phyloP scores from a whole-genome alignment of 345 rosid genomes.

The Orychophragmus violaceus region DNA sequence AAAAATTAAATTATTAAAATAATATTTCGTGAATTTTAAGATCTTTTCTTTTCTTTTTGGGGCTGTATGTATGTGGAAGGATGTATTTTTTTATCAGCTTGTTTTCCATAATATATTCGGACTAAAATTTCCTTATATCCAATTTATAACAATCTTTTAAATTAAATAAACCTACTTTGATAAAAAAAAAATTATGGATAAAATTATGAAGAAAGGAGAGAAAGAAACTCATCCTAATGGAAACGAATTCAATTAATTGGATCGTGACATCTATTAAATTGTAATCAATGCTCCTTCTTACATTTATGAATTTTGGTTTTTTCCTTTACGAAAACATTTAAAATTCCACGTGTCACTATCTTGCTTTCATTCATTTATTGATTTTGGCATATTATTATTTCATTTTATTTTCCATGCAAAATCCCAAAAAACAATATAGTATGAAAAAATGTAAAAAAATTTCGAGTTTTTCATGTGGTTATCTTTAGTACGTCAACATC shows the following conservation, averaged over 20 bases:
- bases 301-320: slow-evolving; percentile 23
- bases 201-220: no score
- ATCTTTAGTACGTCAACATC: no score
- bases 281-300: slow-evolving; percentile 27
- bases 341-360: slow-evolving; percentile 13
- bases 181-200: no score
- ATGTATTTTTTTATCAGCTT: no score
- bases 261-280: slow-evolving; percentile 31
- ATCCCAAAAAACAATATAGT: background rate
- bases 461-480: background rate
- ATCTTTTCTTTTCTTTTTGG: no score
- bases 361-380: slow-evolving; percentile 15
- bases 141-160: no score
- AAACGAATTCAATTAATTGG: slow-evolving; percentile 35
- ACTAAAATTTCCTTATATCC: no score
- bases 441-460: background rate
- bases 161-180: no score
- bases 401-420: background rate
- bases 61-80: no score
- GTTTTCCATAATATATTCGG: no score
- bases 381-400: slow-evolving; percentile 10
- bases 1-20: background rate
- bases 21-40: no score
- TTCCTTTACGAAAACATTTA: slow-evolving; percentile 5
- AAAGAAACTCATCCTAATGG: slow-evolving; percentile 18